phyloP scores from a whole-genome alignment of 1,284 basidiomycete species.

The Fomitopsis betulina region DNA sequence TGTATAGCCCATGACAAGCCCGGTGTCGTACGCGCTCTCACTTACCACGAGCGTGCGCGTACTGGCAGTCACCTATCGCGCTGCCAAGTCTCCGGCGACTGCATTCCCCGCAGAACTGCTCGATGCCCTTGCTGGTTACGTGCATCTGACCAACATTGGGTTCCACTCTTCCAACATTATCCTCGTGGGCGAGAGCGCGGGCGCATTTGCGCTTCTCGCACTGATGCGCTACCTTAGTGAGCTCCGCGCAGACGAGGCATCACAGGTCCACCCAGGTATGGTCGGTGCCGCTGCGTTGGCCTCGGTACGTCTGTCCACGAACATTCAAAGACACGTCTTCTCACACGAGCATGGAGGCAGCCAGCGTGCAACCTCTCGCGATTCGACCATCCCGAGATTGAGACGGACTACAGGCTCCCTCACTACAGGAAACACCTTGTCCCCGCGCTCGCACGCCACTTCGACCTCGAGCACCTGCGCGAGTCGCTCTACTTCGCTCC shows the following conservation, averaged over 20 bases:
- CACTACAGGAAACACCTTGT: not conserved
- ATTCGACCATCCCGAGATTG: not conserved
- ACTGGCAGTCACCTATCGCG: not conserved
- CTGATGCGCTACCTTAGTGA: not conserved
- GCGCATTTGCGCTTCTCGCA: not conserved
- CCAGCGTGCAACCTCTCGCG: not conserved
- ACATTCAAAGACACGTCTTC: not conserved
- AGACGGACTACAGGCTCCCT: not conserved
- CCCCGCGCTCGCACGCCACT: not conserved
- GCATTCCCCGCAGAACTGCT: constrained; percentile 1
- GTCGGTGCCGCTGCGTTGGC: not conserved
- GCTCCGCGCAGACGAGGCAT: not conserved
- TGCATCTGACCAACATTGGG: not conserved
- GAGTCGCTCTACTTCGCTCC: not conserved
- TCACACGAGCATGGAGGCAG: not conserved
- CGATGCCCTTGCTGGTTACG: not conserved
- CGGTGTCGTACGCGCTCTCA: not conserved
- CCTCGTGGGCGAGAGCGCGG: not conserved
- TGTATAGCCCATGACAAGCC: not conserved
- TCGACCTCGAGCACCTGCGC: not conserved
- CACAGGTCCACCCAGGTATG: not conserved
- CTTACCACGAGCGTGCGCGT: not conserved
- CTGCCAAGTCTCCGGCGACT: not conserved
- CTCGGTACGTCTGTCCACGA: not conserved
- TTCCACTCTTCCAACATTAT: not conserved